Evolutionary conservation across 176 grass and related monocot genomes (phyloP), one percentile per base, ranked within the genome.

Genomic region (Carex scoparia): DNA sequence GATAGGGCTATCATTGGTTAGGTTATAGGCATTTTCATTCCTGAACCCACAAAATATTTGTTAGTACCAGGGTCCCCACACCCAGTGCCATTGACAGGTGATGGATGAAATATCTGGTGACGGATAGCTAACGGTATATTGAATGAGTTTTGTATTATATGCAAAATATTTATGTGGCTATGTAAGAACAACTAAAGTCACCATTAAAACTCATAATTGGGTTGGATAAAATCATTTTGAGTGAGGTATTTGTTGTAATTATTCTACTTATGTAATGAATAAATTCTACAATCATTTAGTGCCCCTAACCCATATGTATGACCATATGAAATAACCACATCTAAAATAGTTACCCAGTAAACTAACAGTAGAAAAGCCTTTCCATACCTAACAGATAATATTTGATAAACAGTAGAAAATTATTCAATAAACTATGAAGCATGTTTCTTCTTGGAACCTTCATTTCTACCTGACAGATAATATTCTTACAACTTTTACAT

Each of bases 91-190:
- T 56, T 58, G 74, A 79, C 53, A 57, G 12, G 0, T 56, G 30
- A 16, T 35, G 11, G 10, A 78, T 78, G 16, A 33, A 78, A 33
- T 78, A 58, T 78, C 51, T 78, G 40, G 48, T 72, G 69, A 33
- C n/a, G 10, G 27, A 55, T 79, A 79, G 7, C 13, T 79, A 57
- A 57, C 11, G 14, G 5, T 35, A 79, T 57, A 54, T 79, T 33
- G 13, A 28, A 79, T 33, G 53, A 79, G 2, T 8, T 33, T 14
- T 57, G 23, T 54, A 37, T 19, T 33, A 58, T 57, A 15, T 79
- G 31, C 53, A 79, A 79, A 78, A 54, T 2, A 63, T 69, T 65
- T 65, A 33, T 82, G 48, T 14, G 71, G 30, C 6, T 87, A n/a
- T 67, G 19, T 65, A 85, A 64, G 4, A 87, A 80, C 13, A 58